Base-by-base conservation (phyloP, 139 green algal genomes). In the Volvox reticuliferus region DNA sequence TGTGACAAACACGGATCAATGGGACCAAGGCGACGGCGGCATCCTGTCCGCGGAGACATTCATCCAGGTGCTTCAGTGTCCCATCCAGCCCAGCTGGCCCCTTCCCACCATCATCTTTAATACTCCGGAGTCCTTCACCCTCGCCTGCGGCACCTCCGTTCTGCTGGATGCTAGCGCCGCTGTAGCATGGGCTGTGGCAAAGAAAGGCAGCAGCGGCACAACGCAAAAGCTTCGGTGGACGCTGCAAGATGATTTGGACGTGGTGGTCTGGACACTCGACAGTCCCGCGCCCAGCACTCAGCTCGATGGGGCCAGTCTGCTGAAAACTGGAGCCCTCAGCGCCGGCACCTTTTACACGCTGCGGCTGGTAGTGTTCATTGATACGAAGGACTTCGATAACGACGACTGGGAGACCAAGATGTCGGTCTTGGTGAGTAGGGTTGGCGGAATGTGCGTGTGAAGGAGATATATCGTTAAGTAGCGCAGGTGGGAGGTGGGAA, bases 371-470 rank as follows among this genome's bases (percentile, higher is more conserved):
- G 16, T 86, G 5, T 44, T 44, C 28, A 30, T 71, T 19, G 50
- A 44, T 18, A 28, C 12, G 0, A 37, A 37, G 12, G 79, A 73
- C 79, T 86, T 44, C 1, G 79, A 86, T 55, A 73, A 37, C 50
- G 79, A 86, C 79, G 71, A 37, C 22, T 86, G 79, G 79, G n/a
- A 71, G 19, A 86, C 79, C 44, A 86, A 86, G 79, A 37, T 86
- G 24, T 86, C 79, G 1, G 50, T 86, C 28, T 30, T 37, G 78
- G 78, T 84, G 36, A 30, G 78, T 67, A 13, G 17, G 77, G 30
- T 61, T 30, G 16, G 32, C 33, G 32, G 32, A 13, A n/a, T 20
- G 18, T 20, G 32, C 19, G 28, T 61, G 77, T 62, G 30, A 73
- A 73, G 44, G 44, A 55, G 17, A 24, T 69, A 24, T 17, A 69